Base-by-base conservation (phyloP, 306 rosid genomes). In the Cicer judaicum region DNA sequence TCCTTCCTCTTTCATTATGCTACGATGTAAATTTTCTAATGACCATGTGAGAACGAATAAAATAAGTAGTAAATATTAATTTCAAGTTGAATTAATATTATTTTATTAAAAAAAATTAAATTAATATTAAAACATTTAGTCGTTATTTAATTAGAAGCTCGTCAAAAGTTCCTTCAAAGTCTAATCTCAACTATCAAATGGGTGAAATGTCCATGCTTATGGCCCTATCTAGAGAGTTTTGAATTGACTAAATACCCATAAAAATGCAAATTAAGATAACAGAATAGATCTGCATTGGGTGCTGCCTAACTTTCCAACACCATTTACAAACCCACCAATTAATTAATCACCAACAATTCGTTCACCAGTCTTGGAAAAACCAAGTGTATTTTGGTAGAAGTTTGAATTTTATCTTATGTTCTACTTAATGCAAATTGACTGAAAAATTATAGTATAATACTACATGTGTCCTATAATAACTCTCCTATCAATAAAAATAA, bases 151-250 rank as follows among this genome's bases (percentile, higher is more conserved):
- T 24, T 24, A 1, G 13, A 21, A 56, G 62, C 7, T 56, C 62
- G 10, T 21, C 5, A 56, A 56, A 24, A 19, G 39, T 19, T 56
- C 3, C 39, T 5, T 49, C 3, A n/a, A 56, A 56, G 63, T 56
- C 63, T 56, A 56, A 56, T 56, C 29, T 56, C 38, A 56, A 55
- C 39, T 56, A 24, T 57, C 15, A 6, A 57, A 10, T 57, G 64
- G 64, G 24, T 57, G 64, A 57, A 57, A 57, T 57, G 63, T 21
- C 63, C 21, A 56, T 21, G 63, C 63, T 56, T 56, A 56, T 56
- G 64, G 24, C 40, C 64, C 64, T 57, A 57, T 57, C 3, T 57
- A 9, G n/a, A 21, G 40, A 21, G 38, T 57, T 12, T 57, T 57
- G 64, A 57, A 57, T 57, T 57, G 64, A 57, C 64, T 57, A 21